Base-by-base conservation (phyloP, 2,329 filamentous ascomycete species). In the Paraconiothyrium sp. region DNA sequence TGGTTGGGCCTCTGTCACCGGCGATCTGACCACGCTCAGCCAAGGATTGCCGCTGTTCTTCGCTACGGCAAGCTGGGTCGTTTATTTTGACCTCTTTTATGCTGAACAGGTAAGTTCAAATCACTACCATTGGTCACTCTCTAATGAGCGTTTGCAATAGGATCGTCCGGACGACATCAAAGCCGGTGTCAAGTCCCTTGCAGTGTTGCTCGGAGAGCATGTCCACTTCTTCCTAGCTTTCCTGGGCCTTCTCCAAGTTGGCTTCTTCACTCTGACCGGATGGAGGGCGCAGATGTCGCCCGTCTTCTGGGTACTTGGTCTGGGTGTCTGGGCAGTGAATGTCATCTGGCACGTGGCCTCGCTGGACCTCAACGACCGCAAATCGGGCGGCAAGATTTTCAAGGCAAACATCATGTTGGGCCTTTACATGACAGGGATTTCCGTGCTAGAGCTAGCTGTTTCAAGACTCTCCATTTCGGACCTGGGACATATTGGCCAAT, bases 391-490 rank as follows among this genome's bases (percentile, higher is more conserved):
- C 3, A 41, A 41, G 16, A 41, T 41, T n/a, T 41, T 41, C 39
- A 41, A 41, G 39, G 39, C 39, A 41, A 41, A 41, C 39, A 41
- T 41, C 39, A 41, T 41, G 39, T 41, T 41, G 39, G 39, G 39
- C 14, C 39, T 41, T 5, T 41, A 41, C 39, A 41, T 41, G 39
- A 41, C 39, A 20, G 39, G 16, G 8, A 41, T 41, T 20, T 41
- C 39, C n/a, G 39, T 41, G 16, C 39, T 41, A 7, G 39, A 41
- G 39, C 39, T 41, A 41, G 39, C 39, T 16, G 16, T 41, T 16
- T 41, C 39, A 16, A 41, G 39, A 16, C 39, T 41, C 16, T 41
- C 39, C 16, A 20, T 41, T 16, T 41, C 39, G 39, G 39, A 41
- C 39, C 14, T 41, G 14, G 16, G 39, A 7, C 3, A n/a, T n/a